phyloP scores from a whole-genome alignment of 2,329 filamentous ascomycete genomes.

The Talaromyces pinophilus region DNA sequence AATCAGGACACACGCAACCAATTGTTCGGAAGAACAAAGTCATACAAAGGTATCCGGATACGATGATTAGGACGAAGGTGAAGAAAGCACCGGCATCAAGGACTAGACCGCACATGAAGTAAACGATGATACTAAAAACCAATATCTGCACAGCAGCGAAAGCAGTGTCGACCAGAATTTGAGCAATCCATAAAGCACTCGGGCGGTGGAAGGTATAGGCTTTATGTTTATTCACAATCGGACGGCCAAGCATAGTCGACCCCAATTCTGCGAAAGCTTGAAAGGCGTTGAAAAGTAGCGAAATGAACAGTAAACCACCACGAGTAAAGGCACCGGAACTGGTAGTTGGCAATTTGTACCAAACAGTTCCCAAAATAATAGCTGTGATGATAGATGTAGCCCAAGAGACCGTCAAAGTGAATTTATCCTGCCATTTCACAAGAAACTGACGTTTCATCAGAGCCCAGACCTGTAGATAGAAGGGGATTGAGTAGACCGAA shows the following conservation, averaged over 20 bases:
- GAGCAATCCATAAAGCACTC: slow-evolving; percentile 78
- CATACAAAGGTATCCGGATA: slow-evolving; percentile 70
- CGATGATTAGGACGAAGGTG: slow-evolving; percentile 70
- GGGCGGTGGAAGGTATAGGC: slow-evolving; percentile 82
- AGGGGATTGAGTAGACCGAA: slow-evolving; percentile 81
- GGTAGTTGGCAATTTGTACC: slow-evolving; percentile 66
- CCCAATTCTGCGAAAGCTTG: slow-evolving; percentile 78
- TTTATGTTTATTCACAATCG: slow-evolving; percentile 80
- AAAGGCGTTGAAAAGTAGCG: slow-evolving; percentile 83
- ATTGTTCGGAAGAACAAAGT: slow-evolving; percentile 76
- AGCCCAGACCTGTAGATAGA: slow-evolving; percentile 79
- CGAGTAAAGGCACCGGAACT: slow-evolving; percentile 74
- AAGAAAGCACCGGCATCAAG: slow-evolving; percentile 76
- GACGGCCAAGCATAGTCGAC: slow-evolving; percentile 71
- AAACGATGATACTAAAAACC: slow-evolving; percentile 72
- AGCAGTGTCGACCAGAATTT: slow-evolving; percentile 75
- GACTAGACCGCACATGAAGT: slow-evolving; percentile 73
- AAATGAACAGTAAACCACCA: slow-evolving; percentile 77
- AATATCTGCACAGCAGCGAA: slow-evolving; percentile 72
- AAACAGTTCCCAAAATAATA: slow-evolving; percentile 78
- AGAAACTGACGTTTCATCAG: slow-evolving; percentile 81
- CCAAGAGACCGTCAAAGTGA: slow-evolving; percentile 75
- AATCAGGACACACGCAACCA: slow-evolving; percentile 74
- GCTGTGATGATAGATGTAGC: slow-evolving; percentile 69
- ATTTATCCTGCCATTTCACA: slow-evolving; percentile 82